Evolutionary conservation across 2,329 filamentous ascomycete genomes (phyloP), one percentile per base, ranked within the genome.

Genomic region (Cercospora sp.): DNA sequence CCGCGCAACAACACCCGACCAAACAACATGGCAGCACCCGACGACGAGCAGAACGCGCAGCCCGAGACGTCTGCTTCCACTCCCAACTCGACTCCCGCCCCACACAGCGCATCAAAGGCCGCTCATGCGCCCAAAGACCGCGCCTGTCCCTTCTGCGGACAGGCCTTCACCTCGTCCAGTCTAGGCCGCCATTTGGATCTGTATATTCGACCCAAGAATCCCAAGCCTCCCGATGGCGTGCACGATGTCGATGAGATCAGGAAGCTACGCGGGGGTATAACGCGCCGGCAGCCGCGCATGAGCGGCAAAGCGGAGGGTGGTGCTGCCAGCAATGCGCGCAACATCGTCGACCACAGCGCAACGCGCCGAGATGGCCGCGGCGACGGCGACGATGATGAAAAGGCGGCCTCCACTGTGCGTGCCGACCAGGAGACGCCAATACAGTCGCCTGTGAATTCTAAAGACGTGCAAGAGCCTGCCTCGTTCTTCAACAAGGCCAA

Each of bases 161-260:
- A 97, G 79, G 86, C 90, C 6, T 98, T 97, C 78, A 97, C 94
- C 16, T 97, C 94, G 1, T 97, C 93, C 16, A 97, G 93, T 2
- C 88, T 98, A 63, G 94, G 94, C 60, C 90, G 94, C 57, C 94
- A 98, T 80, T 89, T 97, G 73, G 94, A 98, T 79, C 87, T 97
- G 45, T 97, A 96, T 79, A 94, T 97, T 75, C 94, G 93, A 77
- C 90, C 93, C 68, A 96, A 93, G 82, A 97, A 97, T 79, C 93
- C 94, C 1, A 95, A 94, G 80, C 86, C 90, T 1, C 83, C 91
- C 6, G 94, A 98, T 80, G 94, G 94, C 60, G 82, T 97, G 57
- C 94, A 98, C 80, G 86, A 97, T 82, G 92, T 97, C 67, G 92
- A 94, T 7, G 92, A 92, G 79, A 98, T 98, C 75, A 87, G 88